phyloP scores from a whole-genome alignment of 129 eudicot genomes.

The Gnaphalium uliginosum region DNA sequence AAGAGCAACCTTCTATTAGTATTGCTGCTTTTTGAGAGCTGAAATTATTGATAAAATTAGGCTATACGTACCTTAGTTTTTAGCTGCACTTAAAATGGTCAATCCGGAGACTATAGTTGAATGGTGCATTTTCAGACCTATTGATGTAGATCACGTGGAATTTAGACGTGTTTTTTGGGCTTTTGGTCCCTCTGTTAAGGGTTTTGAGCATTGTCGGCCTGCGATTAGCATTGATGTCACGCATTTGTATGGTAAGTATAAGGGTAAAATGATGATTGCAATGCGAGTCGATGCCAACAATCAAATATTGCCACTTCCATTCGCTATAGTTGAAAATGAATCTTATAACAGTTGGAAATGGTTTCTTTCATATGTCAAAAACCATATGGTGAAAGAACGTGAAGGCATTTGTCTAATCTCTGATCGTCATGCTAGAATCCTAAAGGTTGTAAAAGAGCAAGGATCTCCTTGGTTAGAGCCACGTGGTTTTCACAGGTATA shows the following conservation, averaged over 20 bases:
- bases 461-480: no score
- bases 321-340: not conserved
- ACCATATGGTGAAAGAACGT: not conserved
- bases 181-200: not conserved
- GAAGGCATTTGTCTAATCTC: no score
- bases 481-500: no score
- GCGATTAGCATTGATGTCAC: constrained; percentile 1
- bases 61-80: not conserved
- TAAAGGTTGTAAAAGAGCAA: no score
- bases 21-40: constrained; percentile 1
- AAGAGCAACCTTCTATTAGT: constrained; percentile 6
- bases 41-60: not conserved
- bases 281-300: constrained; percentile 13
- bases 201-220: not conserved
- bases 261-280: constrained; percentile 1
- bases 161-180: not conserved
- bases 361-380: not conserved
- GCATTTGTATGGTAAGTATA: constrained; percentile 5
- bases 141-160: not conserved
- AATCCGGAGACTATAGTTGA: not conserved
- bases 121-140: not conserved
- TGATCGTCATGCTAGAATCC: no score
- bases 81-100: not conserved
- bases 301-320: constrained; percentile 8
- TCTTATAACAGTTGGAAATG: not conserved